phyloP scores from a whole-genome alignment of 2,329 filamentous ascomycete species.

The Penicillium crustosum region DNA sequence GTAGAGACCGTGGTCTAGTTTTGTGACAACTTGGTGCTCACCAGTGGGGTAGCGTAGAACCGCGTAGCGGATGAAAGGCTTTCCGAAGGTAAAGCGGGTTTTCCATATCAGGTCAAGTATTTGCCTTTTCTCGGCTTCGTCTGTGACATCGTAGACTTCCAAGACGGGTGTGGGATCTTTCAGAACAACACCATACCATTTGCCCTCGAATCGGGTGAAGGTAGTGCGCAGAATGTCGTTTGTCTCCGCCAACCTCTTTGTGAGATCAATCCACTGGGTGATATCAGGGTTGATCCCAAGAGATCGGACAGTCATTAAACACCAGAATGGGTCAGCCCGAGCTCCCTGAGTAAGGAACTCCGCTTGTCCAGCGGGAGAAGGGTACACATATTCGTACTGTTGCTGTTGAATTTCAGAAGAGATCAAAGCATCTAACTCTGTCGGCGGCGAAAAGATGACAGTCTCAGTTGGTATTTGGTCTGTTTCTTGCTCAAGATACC shows the following conservation, averaged over 20 bases:
- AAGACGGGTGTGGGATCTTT: not conserved
- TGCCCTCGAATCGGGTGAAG: not conserved
- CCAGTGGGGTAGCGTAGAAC: not conserved
- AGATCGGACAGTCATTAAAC: not conserved
- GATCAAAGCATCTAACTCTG: not conserved
- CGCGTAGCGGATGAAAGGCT: not conserved
- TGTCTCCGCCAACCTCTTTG: not conserved
- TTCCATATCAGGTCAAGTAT: not conserved
- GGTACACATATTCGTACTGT: not conserved
- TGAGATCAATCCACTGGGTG: not conserved
- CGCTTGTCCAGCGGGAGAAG: not conserved
- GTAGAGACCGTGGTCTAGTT: not conserved
- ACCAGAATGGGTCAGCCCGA: not conserved
- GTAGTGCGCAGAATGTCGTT: not conserved
- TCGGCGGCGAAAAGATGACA: not conserved
- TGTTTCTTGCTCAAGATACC: not conserved
- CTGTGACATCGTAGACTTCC: not conserved
- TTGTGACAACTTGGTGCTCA: not conserved
- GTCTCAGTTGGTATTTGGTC: not conserved
- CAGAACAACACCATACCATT: not conserved
- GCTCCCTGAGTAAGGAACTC: not conserved
- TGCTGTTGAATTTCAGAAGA: not conserved
- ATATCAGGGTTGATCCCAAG: not conserved
- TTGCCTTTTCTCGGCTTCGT: not conserved
- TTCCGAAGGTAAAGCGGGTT: not conserved